phyloP scores from a whole-genome alignment of 495 filamentous ascomycete genomes.

The Penicillium cosmopolitanum region DNA sequence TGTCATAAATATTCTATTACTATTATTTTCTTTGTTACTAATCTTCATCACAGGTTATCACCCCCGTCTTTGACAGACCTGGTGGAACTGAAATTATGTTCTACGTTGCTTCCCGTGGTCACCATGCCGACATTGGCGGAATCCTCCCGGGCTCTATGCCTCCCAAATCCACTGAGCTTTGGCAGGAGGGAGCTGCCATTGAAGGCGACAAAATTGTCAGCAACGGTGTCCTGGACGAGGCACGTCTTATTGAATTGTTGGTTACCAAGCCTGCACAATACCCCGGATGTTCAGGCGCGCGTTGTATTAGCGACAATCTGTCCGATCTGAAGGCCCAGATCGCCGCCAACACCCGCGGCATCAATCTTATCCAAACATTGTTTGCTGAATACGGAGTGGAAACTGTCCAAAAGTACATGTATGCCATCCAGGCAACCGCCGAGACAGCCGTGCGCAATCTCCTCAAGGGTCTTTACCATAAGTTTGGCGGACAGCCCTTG shows the following conservation, averaged over 20 bases:
- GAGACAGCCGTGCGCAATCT: conserved; percentile 83
- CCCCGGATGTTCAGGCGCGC: conserved; percentile 84
- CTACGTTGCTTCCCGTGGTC: conserved; percentile 93
- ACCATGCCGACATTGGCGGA: conserved; percentile 96
- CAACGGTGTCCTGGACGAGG: conserved; percentile 86
- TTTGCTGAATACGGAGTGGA: conserved; percentile 90
- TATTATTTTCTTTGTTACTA: background rate
- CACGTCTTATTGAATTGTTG: conserved; percentile 81
- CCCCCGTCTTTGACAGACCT: conserved; percentile 75
- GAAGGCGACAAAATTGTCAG: conserved; percentile 93
- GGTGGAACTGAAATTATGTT: conserved; percentile 87
- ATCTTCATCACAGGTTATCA: conserved; percentile 52
- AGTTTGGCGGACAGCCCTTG: conserved; percentile 77
- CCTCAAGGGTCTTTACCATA: conserved; percentile 75
- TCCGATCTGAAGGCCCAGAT: conserved; percentile 97
- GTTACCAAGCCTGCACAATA: conserved; percentile 82
- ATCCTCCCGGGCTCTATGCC: conserved; percentile 97
- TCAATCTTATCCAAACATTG: conserved; percentile 80
- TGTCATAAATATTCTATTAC: background rate
- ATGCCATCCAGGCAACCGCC: conserved; percentile 89
- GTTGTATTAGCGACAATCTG: conserved; percentile 91
- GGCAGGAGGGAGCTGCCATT: conserved; percentile 92
- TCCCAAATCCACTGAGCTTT: conserved; percentile 89
- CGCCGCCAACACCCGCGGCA: conserved; percentile 94
- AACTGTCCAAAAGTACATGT: conserved; percentile 96